A percentile compares a stretch with the other conserved stretches of the same genome.
These are phyloP conservation scores for Taxawa tesnikishii DNA, from an alignment of 2,329 filamentous ascomycete genomes.

Conservation along the genomic window DNA sequence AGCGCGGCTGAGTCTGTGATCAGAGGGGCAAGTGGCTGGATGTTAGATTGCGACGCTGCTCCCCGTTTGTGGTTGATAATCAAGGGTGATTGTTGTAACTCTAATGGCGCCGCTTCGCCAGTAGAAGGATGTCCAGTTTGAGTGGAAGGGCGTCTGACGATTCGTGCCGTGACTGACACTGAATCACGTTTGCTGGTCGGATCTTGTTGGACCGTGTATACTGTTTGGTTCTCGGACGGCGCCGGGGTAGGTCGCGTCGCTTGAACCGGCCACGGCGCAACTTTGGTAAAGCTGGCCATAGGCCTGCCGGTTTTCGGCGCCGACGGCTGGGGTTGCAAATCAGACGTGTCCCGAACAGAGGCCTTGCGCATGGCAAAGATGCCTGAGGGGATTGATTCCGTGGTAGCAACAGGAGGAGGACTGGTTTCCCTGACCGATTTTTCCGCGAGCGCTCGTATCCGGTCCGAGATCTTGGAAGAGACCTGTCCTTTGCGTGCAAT, in stretches of 20 bases:
- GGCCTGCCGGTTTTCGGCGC: too few species aligned
- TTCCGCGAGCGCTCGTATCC: slow-evolving; percentile 87
- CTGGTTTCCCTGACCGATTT: slow-evolving; percentile 27
- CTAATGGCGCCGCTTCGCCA: slow-evolving; percentile 27
- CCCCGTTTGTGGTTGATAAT: slow-evolving; percentile 49
- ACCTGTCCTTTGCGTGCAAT: slow-evolving; percentile 54
- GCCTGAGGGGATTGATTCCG: neutral
- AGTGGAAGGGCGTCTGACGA: slow-evolving; percentile 52
- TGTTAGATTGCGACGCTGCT: slow-evolving; percentile 7
- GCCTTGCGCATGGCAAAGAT: slow-evolving; percentile 3
- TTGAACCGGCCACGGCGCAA: too few species aligned
- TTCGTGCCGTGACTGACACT: slow-evolving; percentile 78
- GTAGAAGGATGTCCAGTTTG: slow-evolving; percentile 25
- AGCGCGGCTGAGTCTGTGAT: neutral
- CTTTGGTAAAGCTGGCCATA: too few species aligned
- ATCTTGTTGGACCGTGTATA: slow-evolving; percentile 28
- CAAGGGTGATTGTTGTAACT: slow-evolving; percentile 44
- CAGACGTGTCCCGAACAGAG: slow-evolving; percentile 3
- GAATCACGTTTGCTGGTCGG: slow-evolving; percentile 48
- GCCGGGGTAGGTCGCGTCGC: slow-evolving; percentile 6
- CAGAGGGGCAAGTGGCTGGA: slow-evolving; percentile 1
- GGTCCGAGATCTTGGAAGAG: slow-evolving; percentile 81
- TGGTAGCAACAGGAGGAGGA: slow-evolving; percentile 1
- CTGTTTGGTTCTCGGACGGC: slow-evolving; percentile 16
- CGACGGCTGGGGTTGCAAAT: too few species aligned